A percentile compares a stretch with the other conserved stretches of the same genome.
Evolutionary conservation across 257 asterid species (phyloP).

Genomic region (Capsicum pubescens): DNA sequence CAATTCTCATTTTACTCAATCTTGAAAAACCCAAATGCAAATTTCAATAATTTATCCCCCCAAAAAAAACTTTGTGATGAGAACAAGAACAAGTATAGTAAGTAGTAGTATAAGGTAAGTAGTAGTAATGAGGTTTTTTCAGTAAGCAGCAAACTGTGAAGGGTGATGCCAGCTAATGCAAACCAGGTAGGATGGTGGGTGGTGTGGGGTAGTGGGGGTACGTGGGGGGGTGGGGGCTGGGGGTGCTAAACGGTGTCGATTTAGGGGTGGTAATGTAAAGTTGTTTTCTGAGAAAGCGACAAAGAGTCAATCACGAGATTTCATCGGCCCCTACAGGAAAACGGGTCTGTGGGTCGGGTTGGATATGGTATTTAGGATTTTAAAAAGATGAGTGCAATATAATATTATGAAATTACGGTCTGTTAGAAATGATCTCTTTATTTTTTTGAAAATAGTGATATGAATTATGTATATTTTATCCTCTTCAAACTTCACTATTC

Average conservation of each 20-base stretch:
- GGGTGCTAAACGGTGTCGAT: neutral
- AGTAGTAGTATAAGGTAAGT: neutral
- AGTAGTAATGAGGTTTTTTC: neutral
- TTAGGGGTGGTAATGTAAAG: neutral
- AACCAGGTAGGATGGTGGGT: neutral
- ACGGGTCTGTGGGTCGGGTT: too few species aligned
- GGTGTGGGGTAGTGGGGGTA: neutral
- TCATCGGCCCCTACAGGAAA: neutral
- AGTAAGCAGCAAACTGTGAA: conserved; percentile 13
- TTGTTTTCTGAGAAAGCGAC: conserved; percentile 25
- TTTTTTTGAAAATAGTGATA: too few species aligned
- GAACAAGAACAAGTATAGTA: neutral
- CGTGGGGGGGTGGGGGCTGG: too few species aligned
- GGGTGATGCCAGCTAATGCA: conserved; percentile 26
- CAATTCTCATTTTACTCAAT: conserved; percentile 21
- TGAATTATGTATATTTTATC: too few species aligned
- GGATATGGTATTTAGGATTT: too few species aligned
- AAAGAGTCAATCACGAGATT: conserved; percentile 41
- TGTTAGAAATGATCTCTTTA: too few species aligned
- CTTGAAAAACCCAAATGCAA: neutral
- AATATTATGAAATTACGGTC: too few species aligned
- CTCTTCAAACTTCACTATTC: too few species aligned
- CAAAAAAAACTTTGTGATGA: neutral
- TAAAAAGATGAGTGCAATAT: too few species aligned
- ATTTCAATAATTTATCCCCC: neutral